A percentile compares a stretch with the other conserved stretches of the same genome.
Evolutionary conservation across 225 moss, liverwort and hornwort species (phyloP).

Genomic region (Lunularia cruciata): DNA sequence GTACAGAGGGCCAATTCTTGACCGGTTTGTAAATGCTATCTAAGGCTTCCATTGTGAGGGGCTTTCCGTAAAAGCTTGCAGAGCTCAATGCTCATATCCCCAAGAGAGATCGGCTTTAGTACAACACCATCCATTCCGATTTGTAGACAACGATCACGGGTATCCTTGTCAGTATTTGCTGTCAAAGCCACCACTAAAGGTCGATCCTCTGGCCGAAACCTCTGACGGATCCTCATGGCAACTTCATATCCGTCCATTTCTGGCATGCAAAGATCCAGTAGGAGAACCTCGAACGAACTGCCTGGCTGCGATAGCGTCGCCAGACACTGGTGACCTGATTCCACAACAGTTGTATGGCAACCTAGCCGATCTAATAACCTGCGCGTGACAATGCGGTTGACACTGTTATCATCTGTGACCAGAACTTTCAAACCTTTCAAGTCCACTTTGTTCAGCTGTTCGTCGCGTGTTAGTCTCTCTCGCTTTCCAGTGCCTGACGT

Average conservation of each 20-base stretch:
- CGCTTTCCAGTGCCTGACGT: slow-evolving; percentile 18
- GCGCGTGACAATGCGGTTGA: slow-evolving; percentile 55
- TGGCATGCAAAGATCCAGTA: slow-evolving; percentile 57
- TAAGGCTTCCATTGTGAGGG: slow-evolving; percentile 14
- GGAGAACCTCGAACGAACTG: slow-evolving; percentile 48
- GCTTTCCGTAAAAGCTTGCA: slow-evolving; percentile 40
- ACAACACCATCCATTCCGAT: slow-evolving; percentile 62
- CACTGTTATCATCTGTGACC: slow-evolving; percentile 53
- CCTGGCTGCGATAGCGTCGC: slow-evolving; percentile 53
- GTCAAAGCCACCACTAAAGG: slow-evolving; percentile 54
- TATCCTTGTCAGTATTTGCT: slow-evolving; percentile 54
- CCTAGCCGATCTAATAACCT: slow-evolving; percentile 50
- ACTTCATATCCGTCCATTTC: slow-evolving; percentile 64
- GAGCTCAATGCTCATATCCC: slow-evolving; percentile 49
- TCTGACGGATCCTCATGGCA: slow-evolving; percentile 46
- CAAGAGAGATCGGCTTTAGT: slow-evolving; percentile 51
- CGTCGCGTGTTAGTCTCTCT: slow-evolving; percentile 29
- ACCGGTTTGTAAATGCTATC: slow-evolving; percentile 26
- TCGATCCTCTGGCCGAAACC: slow-evolving; percentile 48
- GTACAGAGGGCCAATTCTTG: slow-evolving; percentile 25
- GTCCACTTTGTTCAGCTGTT: slow-evolving; percentile 27
- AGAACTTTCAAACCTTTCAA: slow-evolving; percentile 44
- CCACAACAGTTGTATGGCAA: slow-evolving; percentile 52
- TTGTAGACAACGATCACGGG: slow-evolving; percentile 45
- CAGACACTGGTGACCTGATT: slow-evolving; percentile 56